Evolutionary conservation across 805 yeast species (phyloP), one percentile per base, ranked within the genome.

Genomic region (Metschnikowia hibisci): DNA sequence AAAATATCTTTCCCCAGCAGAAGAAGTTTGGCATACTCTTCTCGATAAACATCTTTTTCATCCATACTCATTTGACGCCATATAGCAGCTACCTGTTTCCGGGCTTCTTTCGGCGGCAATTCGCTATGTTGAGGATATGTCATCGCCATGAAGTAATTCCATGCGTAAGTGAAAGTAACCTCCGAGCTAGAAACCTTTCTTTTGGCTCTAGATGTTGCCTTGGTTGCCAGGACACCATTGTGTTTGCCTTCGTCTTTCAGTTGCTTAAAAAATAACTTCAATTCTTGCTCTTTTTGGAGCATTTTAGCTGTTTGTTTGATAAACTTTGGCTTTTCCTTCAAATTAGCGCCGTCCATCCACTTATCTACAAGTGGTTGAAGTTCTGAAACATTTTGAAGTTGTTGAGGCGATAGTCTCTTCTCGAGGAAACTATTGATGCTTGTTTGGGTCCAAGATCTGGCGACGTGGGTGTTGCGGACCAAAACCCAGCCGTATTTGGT

Each of bases 121-220:
- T 46, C 55, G 35, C 43, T 52, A 35, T 42, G 49, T 25, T 48
- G 32, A 11, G 53, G 46, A 35, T 53, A 56, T 28, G 38, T 51
- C 23, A 52, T 20, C 25, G 57, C 45, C 46, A 55, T 44, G 47
- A 47, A 66, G 43, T 63, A 66, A 53, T 67, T 66, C 69, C 70
- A 66, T 1, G 71, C 70, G 42, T 66, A 61, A 18, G 59, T 59
- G 44, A 56, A 51, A 11, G 60, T 58, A 26, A 66, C 44, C 31
- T 58, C 28, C 35, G 46, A 51, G 9, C 31, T 26, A 15, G 37
- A 27, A 11, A 23, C 33, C 11, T 46, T 37, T 15, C 43, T 26
- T n/a, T 36, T 16, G 27, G 39, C 35, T 15, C 4, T 12, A 4
- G 33, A 3, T 4, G 5, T 15, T 3, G 31, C 29, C 23, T 15